phyloP scores from a whole-genome alignment of 176 grass and related monocot genomes.

The Microstegium vimineum region DNA sequence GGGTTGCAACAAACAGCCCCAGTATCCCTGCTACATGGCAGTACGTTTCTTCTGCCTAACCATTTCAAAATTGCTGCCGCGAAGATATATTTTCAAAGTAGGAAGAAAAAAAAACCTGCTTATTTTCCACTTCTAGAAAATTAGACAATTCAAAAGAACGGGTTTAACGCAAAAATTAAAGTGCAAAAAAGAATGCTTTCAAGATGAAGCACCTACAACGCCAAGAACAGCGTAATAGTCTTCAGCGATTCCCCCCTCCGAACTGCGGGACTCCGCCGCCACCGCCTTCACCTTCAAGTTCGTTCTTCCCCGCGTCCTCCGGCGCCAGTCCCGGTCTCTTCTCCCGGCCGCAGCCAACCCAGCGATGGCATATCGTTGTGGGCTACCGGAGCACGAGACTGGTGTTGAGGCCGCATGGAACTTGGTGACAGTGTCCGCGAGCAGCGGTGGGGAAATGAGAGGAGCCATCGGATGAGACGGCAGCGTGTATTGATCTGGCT shows the following conservation, averaged over 20 bases:
- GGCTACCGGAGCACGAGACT: conserved; percentile 31
- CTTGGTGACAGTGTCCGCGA: conserved; percentile 37
- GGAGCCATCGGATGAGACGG: conserved; percentile 10
- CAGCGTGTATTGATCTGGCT: neutral
- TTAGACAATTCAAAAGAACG: neutral
- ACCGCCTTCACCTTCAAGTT: conserved; percentile 35
- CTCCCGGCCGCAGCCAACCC: conserved; percentile 13
- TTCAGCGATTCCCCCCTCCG: conserved; percentile 55
- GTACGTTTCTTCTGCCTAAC: neutral
- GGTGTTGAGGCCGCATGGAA: conserved; percentile 35
- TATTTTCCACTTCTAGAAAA: neutral
- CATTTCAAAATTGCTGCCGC: neutral
- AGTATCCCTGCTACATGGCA: too few species aligned
- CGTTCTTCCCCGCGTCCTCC: conserved; percentile 26
- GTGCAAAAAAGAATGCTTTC: neutral
- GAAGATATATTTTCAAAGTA: neutral
- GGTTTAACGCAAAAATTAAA: neutral
- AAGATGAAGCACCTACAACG: conserved; percentile 42
- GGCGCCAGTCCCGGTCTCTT: neutral
- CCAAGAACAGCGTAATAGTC: conserved; percentile 91
- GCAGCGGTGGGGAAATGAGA: conserved; percentile 33
- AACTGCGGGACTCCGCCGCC: conserved; percentile 33
- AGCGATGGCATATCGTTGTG: conserved; percentile 22
- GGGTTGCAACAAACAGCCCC: neutral
- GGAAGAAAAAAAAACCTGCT: neutral